These are phyloP conservation scores for Yamadazyma sp. DNA, from an alignment of 1,139 yeast species.

Conservation along the genomic window DNA sequence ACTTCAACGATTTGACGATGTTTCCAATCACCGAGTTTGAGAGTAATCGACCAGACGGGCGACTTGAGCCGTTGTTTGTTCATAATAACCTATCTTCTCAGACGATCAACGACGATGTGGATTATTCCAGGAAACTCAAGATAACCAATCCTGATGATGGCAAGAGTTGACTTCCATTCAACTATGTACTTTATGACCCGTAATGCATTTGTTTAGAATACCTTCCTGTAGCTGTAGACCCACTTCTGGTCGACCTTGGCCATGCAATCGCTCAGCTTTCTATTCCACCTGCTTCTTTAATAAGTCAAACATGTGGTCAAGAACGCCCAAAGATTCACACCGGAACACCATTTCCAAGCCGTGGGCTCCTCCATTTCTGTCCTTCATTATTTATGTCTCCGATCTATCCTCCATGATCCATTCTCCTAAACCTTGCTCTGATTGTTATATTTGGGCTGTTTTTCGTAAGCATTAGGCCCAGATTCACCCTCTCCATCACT, in stretches of 20 bases:
- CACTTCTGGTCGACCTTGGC: too few species aligned
- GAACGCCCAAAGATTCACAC: too few species aligned
- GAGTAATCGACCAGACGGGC: constrained; percentile 37
- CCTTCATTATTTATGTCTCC: neutral
- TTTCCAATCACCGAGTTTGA: constrained; percentile 60
- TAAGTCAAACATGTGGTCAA: too few species aligned
- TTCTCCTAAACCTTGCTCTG: neutral
- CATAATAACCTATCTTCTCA: constrained; percentile 57
- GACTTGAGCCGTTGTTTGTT: constrained; percentile 52
- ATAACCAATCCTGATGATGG: constrained; percentile 60
- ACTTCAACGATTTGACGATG: constrained; percentile 22
- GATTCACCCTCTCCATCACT: constrained; percentile 14
- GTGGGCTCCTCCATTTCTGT: too few species aligned
- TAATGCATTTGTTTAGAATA: constrained; percentile 1
- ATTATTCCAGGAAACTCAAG: constrained; percentile 68
- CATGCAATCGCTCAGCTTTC: too few species aligned
- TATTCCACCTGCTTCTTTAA: too few species aligned
- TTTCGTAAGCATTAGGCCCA: constrained; percentile 71
- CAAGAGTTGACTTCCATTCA: neutral
- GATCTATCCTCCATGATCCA: neutral
- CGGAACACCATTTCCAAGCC: too few species aligned
- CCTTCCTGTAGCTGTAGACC: neutral
- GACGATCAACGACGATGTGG: constrained; percentile 72
- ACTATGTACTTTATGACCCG: neutral
- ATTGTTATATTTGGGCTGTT: constrained; percentile 58